Conservation (phyloP, 2,329 filamentous ascomycete genomes). For the Ophiostoma tasmaniense region DNA sequence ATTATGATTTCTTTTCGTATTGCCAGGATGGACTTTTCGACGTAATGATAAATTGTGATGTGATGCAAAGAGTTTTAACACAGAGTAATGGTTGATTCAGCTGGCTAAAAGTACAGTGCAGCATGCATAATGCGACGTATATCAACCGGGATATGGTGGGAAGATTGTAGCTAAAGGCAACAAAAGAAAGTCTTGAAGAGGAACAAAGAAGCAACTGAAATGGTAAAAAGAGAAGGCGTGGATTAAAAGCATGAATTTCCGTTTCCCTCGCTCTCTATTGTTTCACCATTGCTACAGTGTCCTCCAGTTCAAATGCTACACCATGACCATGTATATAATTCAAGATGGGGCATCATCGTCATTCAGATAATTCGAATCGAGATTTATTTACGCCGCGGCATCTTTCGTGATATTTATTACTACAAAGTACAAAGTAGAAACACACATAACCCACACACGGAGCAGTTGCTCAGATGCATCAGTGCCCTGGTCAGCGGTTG, state of each 20-base stretch:
- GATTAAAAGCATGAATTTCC: background rate
- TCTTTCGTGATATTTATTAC: background rate
- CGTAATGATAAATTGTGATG: too few relatives aligned
- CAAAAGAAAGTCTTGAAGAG: background rate
- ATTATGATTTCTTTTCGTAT: background rate
- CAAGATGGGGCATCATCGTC: background rate
- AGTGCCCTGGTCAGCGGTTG: background rate
- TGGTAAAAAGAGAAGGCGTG: background rate
- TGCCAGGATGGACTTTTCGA: background rate
- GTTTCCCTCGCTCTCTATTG: background rate
- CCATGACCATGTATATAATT: background rate
- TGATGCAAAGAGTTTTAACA: too few relatives aligned
- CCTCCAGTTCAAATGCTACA: background rate
- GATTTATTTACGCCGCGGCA: background rate
- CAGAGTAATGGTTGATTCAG: background rate
- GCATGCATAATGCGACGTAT: background rate
- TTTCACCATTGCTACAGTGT: background rate
- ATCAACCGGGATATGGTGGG: background rate
- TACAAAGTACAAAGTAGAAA: background rate
- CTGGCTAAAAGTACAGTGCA: constrained; percentile 5
- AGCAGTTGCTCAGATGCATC: background rate
- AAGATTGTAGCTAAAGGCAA: background rate
- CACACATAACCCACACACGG: background rate
- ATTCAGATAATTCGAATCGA: background rate
- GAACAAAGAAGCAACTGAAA: background rate